Evolutionary conservation across 2,329 filamentous ascomycete species (phyloP), one percentile per base, ranked within the genome.

Genomic region (Phyllosticta paracitricarpa): DNA sequence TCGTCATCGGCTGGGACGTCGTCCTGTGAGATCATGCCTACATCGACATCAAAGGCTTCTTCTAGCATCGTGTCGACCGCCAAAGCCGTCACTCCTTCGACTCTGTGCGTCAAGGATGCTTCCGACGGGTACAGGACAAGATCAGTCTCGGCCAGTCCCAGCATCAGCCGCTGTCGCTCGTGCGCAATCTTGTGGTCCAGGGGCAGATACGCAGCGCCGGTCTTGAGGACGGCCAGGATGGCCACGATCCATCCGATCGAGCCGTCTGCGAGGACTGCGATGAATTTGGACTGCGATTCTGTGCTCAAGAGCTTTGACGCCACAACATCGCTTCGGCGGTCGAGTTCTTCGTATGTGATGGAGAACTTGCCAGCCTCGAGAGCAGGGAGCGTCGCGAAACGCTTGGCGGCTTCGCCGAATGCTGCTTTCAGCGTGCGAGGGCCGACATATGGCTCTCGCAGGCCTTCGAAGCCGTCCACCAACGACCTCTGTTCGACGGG

Each of bases 191-290:
- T 61, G 48, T 54, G 51, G 51, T 64, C 63, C 7, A 64, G 48
- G 1, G 63, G 63, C 8, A 59, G 59, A 10, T 64, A 64, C 2
- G 58, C 61, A 1, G 61, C 58, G 7, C 63, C 63, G 1, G 55
- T 52, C 48, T 60, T 53, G 0, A 64, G 33, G 25, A 63, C 52
- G 2, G 63, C 51, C 12, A 64, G 35, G 24, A 63, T 62, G 1
- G 54, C 61, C 40, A 62, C 24, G 2, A 64, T 51, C 63, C 63
- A 64, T 4, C 61, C 22, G 12, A 63, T 19, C 3, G 61, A 62
- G 9, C 63, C 63, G 52, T 64, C 63, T 12, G 61, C 59, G 24
- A 63, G 24, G 22, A 64, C 19, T 8, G 61, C 52, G 22, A 59
- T 51, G 5, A 59, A 26, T 25, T 53, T 53, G 2, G 62, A 22